phyloP scores from a whole-genome alignment of 2,329 filamentous ascomycete genomes.

The Aureobasidium musti region DNA sequence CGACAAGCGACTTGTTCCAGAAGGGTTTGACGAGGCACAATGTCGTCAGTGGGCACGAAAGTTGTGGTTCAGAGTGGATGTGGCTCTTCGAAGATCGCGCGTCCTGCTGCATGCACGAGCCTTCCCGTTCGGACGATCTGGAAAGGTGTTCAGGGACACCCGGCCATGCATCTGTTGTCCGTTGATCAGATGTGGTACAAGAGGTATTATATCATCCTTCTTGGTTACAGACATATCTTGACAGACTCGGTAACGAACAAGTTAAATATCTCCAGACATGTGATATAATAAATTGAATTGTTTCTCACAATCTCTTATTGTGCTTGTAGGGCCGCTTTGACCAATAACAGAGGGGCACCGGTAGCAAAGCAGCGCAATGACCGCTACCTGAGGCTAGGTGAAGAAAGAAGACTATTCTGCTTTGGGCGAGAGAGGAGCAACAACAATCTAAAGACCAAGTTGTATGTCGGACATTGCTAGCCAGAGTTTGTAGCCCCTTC shows the following conservation, averaged over 20 bases:
- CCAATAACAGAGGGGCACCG: slow-evolving; percentile 29
- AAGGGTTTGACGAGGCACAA: slow-evolving; percentile 1
- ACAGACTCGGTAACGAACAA: neutral
- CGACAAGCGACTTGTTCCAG: neutral
- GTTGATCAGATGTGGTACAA: neutral
- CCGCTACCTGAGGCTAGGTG: slow-evolving; percentile 23
- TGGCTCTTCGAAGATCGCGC: slow-evolving; percentile 14
- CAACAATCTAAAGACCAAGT: slow-evolving; percentile 29
- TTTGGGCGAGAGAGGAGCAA: slow-evolving; percentile 26
- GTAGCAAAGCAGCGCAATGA: slow-evolving; percentile 19
- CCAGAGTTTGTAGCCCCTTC: slow-evolving; percentile 25
- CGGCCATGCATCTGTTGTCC: slow-evolving; percentile 13
- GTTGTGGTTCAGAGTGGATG: slow-evolving; percentile 15
- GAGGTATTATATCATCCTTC: neutral
- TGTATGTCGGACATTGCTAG: neutral
- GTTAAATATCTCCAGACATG: neutral
- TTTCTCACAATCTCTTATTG: slow-evolving; percentile 20
- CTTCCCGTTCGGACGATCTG: slow-evolving; percentile 19
- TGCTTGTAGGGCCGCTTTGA: slow-evolving; percentile 19
- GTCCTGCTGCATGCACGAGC: slow-evolving; percentile 26
- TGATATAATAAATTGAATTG: neutral
- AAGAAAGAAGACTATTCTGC: slow-evolving; percentile 28
- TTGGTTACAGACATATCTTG: neutral
- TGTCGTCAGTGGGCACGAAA: slow-evolving; percentile 24
- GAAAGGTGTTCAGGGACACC: slow-evolving; percentile 18